phyloP scores from a whole-genome alignment of 352 stramenopile species.

The Phytophthora crassamura region DNA sequence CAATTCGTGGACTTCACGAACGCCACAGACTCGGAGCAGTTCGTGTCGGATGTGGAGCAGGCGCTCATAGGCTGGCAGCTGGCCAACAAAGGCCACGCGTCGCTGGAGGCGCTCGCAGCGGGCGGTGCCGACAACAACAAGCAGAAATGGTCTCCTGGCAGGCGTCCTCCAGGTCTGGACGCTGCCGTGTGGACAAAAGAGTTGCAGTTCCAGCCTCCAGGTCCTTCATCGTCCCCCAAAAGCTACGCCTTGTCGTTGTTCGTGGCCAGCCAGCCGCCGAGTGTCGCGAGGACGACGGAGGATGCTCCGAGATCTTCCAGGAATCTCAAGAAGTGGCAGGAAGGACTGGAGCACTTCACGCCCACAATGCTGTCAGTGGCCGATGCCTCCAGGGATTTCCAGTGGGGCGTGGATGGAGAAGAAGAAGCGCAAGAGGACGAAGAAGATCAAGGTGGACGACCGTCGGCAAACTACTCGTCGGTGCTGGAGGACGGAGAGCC shows the following conservation, averaged over 20 bases:
- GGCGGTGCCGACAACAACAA: conserved; percentile 9
- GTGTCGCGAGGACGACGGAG: not conserved
- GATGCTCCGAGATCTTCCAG: not conserved
- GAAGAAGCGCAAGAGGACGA: not conserved
- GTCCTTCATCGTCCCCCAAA: conserved; percentile 18
- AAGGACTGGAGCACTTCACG: conserved; percentile 80
- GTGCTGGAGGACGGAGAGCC: conserved; percentile 27
- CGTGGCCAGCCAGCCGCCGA: conserved; percentile 13
- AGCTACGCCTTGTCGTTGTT: conserved; percentile 67
- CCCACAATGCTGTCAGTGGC: conserved; percentile 79
- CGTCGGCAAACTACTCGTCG: conserved; percentile 18
- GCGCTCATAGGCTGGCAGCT: conserved; percentile 76
- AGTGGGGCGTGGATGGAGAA: conserved; percentile 27
- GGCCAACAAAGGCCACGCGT: conserved; percentile 67
- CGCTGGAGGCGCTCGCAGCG: conserved; percentile 43
- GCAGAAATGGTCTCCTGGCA: not conserved
- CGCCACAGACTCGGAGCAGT: conserved; percentile 80
- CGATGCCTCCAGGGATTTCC: conserved; percentile 54
- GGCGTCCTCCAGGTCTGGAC: conserved; percentile 10
- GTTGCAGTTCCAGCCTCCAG: conserved; percentile 38
- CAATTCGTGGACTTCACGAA: conserved; percentile 91
- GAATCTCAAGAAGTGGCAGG: conserved; percentile 60
- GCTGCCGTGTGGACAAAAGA: conserved; percentile 42
- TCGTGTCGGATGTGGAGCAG: conserved; percentile 80
- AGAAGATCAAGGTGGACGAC: not conserved